Percentiles rank a stretch among this genome's conserved stretches.
Evolutionary conservation across 768 basidiomycete genomes (phyloP).

Genomic region (Pisolithus sp.): DNA sequence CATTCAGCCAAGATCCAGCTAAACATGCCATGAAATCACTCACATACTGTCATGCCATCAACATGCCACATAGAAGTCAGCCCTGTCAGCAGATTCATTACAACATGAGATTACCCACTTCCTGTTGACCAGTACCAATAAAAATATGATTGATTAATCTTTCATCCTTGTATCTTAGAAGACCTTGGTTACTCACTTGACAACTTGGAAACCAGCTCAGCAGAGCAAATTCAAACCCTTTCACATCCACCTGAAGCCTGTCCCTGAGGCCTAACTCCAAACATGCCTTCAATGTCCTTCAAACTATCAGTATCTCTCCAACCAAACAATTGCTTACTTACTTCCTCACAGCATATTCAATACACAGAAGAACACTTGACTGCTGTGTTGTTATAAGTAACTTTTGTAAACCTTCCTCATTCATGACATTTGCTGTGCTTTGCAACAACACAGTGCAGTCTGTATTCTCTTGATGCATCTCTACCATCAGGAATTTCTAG

Average conservation of each 20-base stretch:
- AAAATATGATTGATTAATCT: not conserved
- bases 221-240: too few species aligned
- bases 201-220: too few species aligned
- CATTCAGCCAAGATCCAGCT: too few species aligned
- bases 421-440: not conserved
- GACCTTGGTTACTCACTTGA: too few species aligned
- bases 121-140: not conserved
- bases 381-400: not conserved
- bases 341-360: not conserved
- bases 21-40: too few species aligned
- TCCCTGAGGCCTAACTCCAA: too few species aligned
- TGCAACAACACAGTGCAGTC: not conserved
- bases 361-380: not conserved
- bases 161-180: not conserved
- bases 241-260: too few species aligned
- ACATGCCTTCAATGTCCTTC: too few species aligned
- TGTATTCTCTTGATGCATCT: not conserved
- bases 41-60: too few species aligned
- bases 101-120: not conserved
- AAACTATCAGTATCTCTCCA: too few species aligned
- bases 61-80: too few species aligned
- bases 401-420: not conserved
- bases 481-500: not conserved
- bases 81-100: not conserved
- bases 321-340: too few species aligned